These are phyloP conservation scores for Rhodotorula kratochvilovae DNA, from an alignment of 768 basidiomycete species.

Conservation along the genomic window DNA sequence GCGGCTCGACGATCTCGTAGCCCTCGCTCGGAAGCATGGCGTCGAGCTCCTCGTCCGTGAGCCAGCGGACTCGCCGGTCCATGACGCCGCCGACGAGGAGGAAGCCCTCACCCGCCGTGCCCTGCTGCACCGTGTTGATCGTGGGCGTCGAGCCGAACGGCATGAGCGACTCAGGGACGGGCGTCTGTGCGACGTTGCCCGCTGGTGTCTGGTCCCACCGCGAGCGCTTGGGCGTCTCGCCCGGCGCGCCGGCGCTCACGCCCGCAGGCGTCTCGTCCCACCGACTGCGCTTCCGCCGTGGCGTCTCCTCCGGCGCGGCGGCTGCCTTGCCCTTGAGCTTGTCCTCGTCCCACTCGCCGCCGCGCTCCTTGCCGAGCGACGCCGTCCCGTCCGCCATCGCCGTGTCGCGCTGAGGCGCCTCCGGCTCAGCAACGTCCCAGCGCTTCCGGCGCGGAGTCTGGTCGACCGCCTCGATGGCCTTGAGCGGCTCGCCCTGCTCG, in stretches of 20 bases:
- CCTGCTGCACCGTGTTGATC: constrained; percentile 31
- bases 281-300: constrained; percentile 87
- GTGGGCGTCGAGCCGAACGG: constrained; percentile 48
- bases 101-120: constrained; percentile 40
- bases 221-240: constrained; percentile 78
- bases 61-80: constrained; percentile 92
- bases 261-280: constrained; percentile 94
- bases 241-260: constrained; percentile 46
- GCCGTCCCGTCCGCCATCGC: constrained; percentile 62
- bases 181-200: constrained; percentile 57
- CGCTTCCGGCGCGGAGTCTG: constrained; percentile 55
- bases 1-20: constrained; percentile 87
- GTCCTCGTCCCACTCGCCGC: constrained; percentile 56
- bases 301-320: constrained; percentile 56
- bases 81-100: constrained; percentile 56
- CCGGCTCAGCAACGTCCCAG: constrained; percentile 19
- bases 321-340: constrained; percentile 61
- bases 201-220: constrained; percentile 95
- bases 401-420: constrained; percentile 45
- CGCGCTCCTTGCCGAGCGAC: constrained; percentile 59
- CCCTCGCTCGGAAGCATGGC: constrained; percentile 78
- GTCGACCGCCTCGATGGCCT: constrained; percentile 72
- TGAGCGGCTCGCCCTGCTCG: constrained; percentile 59
- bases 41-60: constrained; percentile 93
- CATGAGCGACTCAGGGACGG: constrained; percentile 7